phyloP scores from a whole-genome alignment of 768 basidiomycete species.

The Russula virescens region DNA sequence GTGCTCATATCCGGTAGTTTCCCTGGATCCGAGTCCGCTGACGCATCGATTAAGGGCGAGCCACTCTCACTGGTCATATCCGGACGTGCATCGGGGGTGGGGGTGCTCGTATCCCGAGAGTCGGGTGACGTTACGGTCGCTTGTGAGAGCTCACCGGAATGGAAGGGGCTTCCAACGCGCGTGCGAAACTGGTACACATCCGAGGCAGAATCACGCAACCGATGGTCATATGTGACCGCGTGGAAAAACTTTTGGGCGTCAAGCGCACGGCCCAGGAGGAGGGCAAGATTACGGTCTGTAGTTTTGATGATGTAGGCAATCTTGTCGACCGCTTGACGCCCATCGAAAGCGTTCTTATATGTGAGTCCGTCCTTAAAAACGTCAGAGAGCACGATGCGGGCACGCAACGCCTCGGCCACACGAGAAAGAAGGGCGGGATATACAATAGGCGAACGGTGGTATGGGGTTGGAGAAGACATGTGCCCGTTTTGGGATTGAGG shows the following conservation, averaged over 20 bases:
- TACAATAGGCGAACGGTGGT: constrained; percentile 62
- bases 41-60: constrained; percentile 28
- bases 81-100: constrained; percentile 24
- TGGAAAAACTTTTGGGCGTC: constrained; percentile 99
- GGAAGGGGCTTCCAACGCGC: constrained; percentile 77
- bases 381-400: constrained; percentile 71
- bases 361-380: constrained; percentile 91
- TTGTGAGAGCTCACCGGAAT: constrained; percentile 56
- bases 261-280: constrained; percentile 90
- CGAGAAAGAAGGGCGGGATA: constrained; percentile 96
- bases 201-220: constrained; percentile 77
- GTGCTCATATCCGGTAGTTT: constrained; percentile 27
- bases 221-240: constrained; percentile 98
- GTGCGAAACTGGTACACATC: constrained; percentile 94
- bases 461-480: constrained; percentile 22
- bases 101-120: constrained; percentile 16
- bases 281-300: constrained; percentile 90
- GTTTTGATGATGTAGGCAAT: constrained; percentile 99
- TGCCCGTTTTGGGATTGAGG: constrained; percentile 27
- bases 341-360: constrained; percentile 95
- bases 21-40: constrained; percentile 29
- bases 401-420: constrained; percentile 89
- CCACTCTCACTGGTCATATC: constrained; percentile 27
- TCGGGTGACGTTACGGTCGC: constrained; percentile 33
- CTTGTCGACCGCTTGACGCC: constrained; percentile 94